A percentile compares a stretch with the other conserved stretches of the same genome.
Conservation (phyloP, 2,329 filamentous ascomycete species). For the Alternaria triticimaculans region DNA sequence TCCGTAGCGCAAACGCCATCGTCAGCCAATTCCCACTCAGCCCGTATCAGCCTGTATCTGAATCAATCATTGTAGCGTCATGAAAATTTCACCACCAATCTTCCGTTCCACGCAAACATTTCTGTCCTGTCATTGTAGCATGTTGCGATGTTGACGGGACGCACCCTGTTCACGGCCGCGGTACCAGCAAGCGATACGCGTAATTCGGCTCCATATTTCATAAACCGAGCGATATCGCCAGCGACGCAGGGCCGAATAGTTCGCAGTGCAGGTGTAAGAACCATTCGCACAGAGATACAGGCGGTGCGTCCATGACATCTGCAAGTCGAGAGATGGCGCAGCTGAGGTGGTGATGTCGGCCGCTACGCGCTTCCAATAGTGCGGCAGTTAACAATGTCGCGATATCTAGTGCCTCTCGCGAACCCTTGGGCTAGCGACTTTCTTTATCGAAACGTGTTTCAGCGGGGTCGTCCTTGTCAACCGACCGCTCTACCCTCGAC, state of each 20-base stretch:
- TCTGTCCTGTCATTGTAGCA: not conserved
- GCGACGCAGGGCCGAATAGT: not conserved
- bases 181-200: constrained; percentile 6
- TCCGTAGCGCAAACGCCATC: constrained; percentile 13
- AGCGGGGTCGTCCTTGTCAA: not conserved
- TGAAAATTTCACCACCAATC: not conserved
- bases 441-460: constrained; percentile 15
- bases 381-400: not conserved
- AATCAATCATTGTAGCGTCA: not conserved
- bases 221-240: not conserved
- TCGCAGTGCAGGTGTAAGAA: not conserved
- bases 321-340: not conserved
- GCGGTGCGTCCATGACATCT: not conserved
- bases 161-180: not conserved
- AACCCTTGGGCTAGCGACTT: not conserved
- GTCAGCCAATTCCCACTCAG: not conserved
- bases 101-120: not conserved
- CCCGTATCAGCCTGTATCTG: constrained; percentile 1
- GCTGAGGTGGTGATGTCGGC: not conserved
- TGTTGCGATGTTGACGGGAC: not conserved
- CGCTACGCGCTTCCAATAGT: not conserved
- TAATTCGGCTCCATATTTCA: constrained; percentile 3
- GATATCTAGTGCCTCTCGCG: not conserved
- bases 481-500: not conserved
- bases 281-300: not conserved